phyloP scores from a whole-genome alignment of 148 eudicot genomes.

The Cornus suecica region DNA sequence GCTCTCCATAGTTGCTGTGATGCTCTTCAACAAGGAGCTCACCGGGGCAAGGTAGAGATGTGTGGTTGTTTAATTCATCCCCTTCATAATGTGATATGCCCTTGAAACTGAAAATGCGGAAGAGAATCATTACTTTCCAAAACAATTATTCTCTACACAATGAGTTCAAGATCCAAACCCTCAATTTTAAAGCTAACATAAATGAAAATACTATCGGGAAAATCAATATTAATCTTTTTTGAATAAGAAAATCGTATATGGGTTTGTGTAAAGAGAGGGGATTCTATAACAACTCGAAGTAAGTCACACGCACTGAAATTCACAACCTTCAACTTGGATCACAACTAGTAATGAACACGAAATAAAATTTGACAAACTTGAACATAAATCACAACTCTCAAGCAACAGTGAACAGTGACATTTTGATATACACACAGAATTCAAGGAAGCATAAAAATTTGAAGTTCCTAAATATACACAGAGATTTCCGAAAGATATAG shows the following conservation, averaged over 20 bases:
- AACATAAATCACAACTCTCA: background rate
- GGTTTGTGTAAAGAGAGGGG: too few species aligned
- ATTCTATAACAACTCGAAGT: background rate
- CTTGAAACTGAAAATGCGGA: constrained; percentile 55
- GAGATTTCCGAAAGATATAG: too few species aligned
- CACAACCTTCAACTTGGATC: background rate
- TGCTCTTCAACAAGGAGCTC: constrained; percentile 96
- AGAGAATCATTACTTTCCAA: background rate
- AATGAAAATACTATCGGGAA: background rate
- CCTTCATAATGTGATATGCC: constrained; percentile 94
- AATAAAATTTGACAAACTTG: background rate
- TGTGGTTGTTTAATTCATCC: constrained; percentile 69
- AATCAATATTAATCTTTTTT: background rate
- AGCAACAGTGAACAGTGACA: background rate
- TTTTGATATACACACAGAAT: too few species aligned
- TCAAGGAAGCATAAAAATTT: too few species aligned
- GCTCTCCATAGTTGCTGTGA: constrained; percentile 98
- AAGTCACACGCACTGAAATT: background rate
- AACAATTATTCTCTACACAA: background rate
- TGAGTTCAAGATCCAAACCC: background rate
- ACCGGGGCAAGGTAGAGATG: constrained; percentile 87
- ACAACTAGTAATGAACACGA: background rate
- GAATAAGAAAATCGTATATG: too few species aligned
- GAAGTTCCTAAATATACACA: too few species aligned
- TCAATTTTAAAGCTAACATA: background rate